Evolutionary conservation across 257 asterid genomes (phyloP).

Genomic region (Solanum appendiculatum): DNA sequence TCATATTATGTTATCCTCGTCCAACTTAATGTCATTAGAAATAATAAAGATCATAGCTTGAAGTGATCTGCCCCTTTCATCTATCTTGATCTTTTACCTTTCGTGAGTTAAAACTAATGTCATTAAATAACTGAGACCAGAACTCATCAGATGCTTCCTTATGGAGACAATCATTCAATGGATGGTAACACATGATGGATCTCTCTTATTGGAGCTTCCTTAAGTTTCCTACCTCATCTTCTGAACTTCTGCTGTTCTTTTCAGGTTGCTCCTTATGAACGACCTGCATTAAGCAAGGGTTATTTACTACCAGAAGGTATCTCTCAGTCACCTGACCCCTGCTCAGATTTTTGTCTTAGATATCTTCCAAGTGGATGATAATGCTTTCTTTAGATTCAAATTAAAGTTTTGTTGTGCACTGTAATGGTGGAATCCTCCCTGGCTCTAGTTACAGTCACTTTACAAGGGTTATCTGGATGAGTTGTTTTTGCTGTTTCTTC

Average conservation of each 20-base stretch:
- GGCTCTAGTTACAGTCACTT: background rate
- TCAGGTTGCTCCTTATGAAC: conserved; percentile 92
- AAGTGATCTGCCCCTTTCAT: background rate
- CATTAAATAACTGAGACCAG: background rate
- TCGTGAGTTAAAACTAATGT: background rate
- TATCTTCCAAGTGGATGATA: background rate
- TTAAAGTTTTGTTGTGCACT: background rate
- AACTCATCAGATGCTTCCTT: background rate
- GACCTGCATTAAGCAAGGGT: conserved; percentile 92
- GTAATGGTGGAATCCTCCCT: background rate
- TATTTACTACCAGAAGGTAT: conserved; percentile 88
- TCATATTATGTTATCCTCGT: background rate
- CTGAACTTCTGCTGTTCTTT: background rate
- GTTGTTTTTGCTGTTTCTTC: background rate
- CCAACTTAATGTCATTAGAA: background rate
- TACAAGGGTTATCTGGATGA: background rate
- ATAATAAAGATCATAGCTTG: background rate
- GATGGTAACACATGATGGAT: background rate
- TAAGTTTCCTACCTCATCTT: background rate
- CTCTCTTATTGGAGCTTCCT: background rate
- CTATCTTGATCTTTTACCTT: background rate
- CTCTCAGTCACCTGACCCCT: background rate
- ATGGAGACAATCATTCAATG: background rate
- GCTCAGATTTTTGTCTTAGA: background rate
- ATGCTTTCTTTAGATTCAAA: background rate